Percentiles rank a stretch among this genome's conserved stretches.
Conservation (phyloP, 768 basidiomycete genomes). For the Flagelloscypha sp. region DNA sequence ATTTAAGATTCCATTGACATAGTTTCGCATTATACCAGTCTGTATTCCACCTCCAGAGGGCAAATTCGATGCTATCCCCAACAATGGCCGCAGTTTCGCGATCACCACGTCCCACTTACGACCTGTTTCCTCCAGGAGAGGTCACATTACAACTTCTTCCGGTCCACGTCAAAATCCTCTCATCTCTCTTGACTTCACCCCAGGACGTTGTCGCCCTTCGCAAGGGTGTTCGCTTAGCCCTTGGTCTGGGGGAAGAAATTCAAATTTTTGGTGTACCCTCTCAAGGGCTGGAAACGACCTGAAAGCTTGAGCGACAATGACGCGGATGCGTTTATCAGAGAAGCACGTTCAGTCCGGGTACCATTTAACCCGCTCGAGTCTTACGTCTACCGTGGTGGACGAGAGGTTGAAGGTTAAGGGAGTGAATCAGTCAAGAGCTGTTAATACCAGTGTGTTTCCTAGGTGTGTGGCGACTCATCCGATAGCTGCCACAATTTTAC, state of each 20-base stretch:
- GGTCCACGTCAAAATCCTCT: constrained; percentile 16
- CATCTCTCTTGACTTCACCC: constrained; percentile 14
- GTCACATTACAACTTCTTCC: no score
- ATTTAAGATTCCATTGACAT: no score
- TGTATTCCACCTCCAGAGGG: no score
- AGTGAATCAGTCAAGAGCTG: constrained; percentile 27
- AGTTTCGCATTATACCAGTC: constrained; percentile 23
- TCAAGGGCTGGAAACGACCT: constrained; percentile 14
- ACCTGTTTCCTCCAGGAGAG: constrained; percentile 16
- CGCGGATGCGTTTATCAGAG: constrained; percentile 14
- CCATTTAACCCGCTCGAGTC: constrained; percentile 21
- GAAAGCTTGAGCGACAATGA: constrained; percentile 12
- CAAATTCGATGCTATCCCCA: no score
- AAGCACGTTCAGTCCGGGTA: constrained; percentile 13
- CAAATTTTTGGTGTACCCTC: constrained; percentile 10
- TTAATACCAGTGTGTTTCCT: constrained; percentile 21
- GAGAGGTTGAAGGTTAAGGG: constrained; percentile 33
- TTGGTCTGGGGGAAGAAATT: constrained; percentile 11
- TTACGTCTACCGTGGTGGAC: constrained; percentile 32
- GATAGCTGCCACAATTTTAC: constrained; percentile 17
- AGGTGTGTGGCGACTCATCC: constrained; percentile 16
- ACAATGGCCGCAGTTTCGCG: no score
- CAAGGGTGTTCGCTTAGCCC: constrained; percentile 1
- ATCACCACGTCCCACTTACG: constrained; percentile 15
- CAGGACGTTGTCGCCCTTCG: constrained; percentile 14